Percentiles rank a stretch among this genome's conserved stretches.
Evolutionary conservation across 2,329 filamentous ascomycete species (phyloP).

Genomic region (Stagonosporopsis cucurbitacearum): DNA sequence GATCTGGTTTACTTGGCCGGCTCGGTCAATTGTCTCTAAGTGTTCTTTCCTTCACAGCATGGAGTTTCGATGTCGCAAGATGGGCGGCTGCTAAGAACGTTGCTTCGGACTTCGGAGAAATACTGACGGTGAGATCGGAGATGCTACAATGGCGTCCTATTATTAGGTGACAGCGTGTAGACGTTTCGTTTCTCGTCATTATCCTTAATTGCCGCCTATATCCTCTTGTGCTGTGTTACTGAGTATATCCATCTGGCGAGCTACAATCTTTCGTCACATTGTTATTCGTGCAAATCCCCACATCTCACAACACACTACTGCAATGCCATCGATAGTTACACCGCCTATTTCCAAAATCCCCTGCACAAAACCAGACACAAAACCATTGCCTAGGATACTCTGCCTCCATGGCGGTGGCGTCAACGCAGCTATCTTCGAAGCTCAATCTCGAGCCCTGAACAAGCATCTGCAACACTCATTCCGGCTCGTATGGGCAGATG

Average conservation of each 20-base stretch:
- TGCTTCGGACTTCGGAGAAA: slow-evolving; percentile 12
- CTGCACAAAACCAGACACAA: slow-evolving; percentile 34
- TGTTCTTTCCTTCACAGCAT: background rate
- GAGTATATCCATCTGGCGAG: background rate
- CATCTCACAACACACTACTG: too few species aligned
- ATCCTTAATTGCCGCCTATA: background rate
- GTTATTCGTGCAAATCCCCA: too few species aligned
- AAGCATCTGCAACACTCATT: slow-evolving; percentile 63
- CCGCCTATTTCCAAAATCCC: slow-evolving; percentile 30
- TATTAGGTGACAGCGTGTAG: slow-evolving; percentile 8
- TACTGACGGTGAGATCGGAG: background rate
- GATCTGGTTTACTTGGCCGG: background rate
- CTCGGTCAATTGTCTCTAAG: background rate
- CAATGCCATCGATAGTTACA: slow-evolving; percentile 11
- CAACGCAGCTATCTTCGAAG: slow-evolving; percentile 71
- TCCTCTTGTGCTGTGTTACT: background rate
- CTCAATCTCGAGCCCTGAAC: slow-evolving; percentile 68
- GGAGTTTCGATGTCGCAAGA: background rate
- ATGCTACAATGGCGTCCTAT: slow-evolving; percentile 14
- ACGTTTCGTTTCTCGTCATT: background rate
- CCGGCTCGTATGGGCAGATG: slow-evolving; percentile 75
- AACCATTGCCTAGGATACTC: slow-evolving; percentile 68
- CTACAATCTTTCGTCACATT: background rate
- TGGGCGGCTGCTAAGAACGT: background rate
- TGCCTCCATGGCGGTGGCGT: slow-evolving; percentile 83